A percentile compares a stretch with the other conserved stretches of the same genome.
Conservation (phyloP, 768 basidiomycete genomes). For the Termitomyces heimii region DNA sequence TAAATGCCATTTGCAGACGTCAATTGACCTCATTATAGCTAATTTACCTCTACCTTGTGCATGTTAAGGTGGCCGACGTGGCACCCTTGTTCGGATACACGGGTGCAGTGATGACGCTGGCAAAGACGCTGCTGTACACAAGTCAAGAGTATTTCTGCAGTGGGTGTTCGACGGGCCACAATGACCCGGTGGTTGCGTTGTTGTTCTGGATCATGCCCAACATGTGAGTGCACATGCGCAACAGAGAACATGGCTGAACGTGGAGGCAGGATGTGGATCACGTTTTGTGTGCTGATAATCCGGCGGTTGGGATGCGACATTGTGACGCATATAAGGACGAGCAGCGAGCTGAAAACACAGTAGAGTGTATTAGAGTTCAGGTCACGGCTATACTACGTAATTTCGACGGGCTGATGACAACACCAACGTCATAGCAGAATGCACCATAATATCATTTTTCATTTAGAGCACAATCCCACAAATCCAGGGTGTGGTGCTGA, state of each 20-base stretch:
- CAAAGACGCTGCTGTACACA: constrained; percentile 73
- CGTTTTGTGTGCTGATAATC: constrained; percentile 28
- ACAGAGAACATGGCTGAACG: neutral
- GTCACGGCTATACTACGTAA: constrained; percentile 9
- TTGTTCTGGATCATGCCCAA: constrained; percentile 68
- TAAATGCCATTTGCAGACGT: neutral
- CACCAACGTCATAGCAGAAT: neutral
- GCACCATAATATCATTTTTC: neutral
- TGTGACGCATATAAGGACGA: constrained; percentile 12
- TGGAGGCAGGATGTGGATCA: constrained; percentile 23
- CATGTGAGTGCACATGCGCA: constrained; percentile 37
- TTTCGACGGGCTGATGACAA: neutral
- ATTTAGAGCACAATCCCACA: too few species aligned
- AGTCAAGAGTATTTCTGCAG: constrained; percentile 68
- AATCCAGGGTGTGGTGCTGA: neutral
- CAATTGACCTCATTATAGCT: constrained; percentile 21
- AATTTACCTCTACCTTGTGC: constrained; percentile 58
- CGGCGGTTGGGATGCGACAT: constrained; percentile 30
- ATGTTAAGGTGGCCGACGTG: constrained; percentile 38
- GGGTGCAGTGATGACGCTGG: constrained; percentile 63
- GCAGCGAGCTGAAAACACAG: constrained; percentile 12
- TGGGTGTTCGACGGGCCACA: constrained; percentile 61
- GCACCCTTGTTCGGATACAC: constrained; percentile 74
- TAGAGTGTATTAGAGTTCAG: constrained; percentile 8
- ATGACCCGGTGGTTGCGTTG: constrained; percentile 39